These are phyloP conservation scores for Starmerella khaoyaiensis DNA, from an alignment of 805 yeast species.

Conservation along the genomic window DNA sequence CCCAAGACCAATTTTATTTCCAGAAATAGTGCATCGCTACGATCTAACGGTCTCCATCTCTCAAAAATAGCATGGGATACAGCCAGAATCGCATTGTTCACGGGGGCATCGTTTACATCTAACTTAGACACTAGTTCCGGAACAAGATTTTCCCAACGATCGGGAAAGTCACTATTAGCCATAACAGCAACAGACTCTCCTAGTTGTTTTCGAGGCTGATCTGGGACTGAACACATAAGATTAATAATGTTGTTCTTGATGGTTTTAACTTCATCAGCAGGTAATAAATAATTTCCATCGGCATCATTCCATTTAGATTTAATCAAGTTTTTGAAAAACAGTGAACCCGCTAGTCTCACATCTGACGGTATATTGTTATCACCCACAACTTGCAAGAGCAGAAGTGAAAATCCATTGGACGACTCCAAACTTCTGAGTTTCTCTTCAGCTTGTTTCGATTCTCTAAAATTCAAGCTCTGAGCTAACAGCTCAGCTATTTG, in stretches of 20 bases:
- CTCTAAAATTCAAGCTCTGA: slow-evolving; percentile 22
- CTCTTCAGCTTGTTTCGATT: slow-evolving; percentile 36
- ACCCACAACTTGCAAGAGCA: slow-evolving; percentile 66
- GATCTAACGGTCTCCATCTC: slow-evolving; percentile 89
- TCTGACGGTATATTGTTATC: slow-evolving; percentile 39
- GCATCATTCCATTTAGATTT: slow-evolving; percentile 83
- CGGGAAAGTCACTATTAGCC: slow-evolving; percentile 94
- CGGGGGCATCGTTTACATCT: slow-evolving; percentile 38
- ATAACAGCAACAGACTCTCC: slow-evolving; percentile 88
- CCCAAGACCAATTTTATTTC: slow-evolving; percentile 81
- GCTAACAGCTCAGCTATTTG: slow-evolving; percentile 24
- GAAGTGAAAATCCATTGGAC: slow-evolving; percentile 61
- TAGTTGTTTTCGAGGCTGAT: slow-evolving; percentile 63
- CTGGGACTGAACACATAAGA: slow-evolving; percentile 72
- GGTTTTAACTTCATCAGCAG: slow-evolving; percentile 45
- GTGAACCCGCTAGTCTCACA: slow-evolving; percentile 73
- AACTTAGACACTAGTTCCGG: slow-evolving; percentile 51
- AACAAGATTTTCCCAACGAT: slow-evolving; percentile 61
- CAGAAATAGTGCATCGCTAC: slow-evolving; percentile 76
- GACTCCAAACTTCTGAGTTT: slow-evolving; percentile 50
- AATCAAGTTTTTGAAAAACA: slow-evolving; percentile 79
- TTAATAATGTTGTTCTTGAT: slow-evolving; percentile 68
- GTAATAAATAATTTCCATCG: slow-evolving; percentile 62
- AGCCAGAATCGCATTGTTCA: slow-evolving; percentile 71
- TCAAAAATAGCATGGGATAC: slow-evolving; percentile 94